Base-by-base conservation (phyloP, 2,329 filamentous ascomycete species). In the Graphilbum ipis-grandicollis region DNA sequence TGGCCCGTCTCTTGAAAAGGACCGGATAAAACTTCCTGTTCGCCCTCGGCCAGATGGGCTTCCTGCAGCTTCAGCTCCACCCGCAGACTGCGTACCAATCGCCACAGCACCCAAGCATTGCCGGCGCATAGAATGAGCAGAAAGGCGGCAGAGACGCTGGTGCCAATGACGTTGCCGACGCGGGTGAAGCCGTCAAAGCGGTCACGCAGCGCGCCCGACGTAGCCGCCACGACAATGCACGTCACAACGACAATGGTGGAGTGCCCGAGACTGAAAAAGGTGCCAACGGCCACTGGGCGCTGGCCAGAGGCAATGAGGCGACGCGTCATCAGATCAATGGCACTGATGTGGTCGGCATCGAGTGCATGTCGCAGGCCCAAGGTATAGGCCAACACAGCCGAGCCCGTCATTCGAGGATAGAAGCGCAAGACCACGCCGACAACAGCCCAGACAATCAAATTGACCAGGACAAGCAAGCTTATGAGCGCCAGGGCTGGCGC, bases 291-390 rank as follows among this genome's bases (percentile, higher is more conserved):
- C 10, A 92, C 85, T 2, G 88, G 86, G 2, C 73, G 72, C 51
- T 90, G 83, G 15, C 84, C 85, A 0, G 81, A 71, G 1, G 86
- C 86, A 28, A 96, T 74, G 19, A 96, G 71, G 7, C 88, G 75
- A 3, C 90, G 71, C 1, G 90, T 96, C 77, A 92, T 93, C 28
- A 96, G 69, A 56, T 96, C 88, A 49, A 96, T 98, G 44, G 86
- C 88, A 48, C 58, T 58, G 49, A 68, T 71, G 54, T 96, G 90
- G 56, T 96, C 88, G n/a, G 88, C 90, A 51, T 96, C 90, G 32
- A 96, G 72, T n/a, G 88, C 88, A 62, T 96, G 88, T 31, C 88
- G 79, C 12, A 96, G 68, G 3, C 88, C 88, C 10, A 96, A 69
- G 0, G 83, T 83, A 55, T 92, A 96, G 19, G 86, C 77, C 1